Base-by-base conservation (phyloP, 805 yeast species). In the Ogataea methylovora region DNA sequence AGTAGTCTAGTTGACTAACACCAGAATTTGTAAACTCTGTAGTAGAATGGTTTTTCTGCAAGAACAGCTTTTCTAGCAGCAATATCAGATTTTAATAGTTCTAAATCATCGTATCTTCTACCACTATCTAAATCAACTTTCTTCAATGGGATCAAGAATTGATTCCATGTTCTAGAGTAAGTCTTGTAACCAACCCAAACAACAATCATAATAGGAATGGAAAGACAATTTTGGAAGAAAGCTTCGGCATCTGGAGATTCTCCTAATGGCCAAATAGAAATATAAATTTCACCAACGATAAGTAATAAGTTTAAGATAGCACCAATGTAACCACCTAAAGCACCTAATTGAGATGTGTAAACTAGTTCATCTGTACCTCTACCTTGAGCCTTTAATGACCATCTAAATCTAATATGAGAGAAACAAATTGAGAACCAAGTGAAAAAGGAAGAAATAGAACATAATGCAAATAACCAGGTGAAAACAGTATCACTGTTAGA, bases 351-450 rank as follows among this genome's bases (percentile, higher is more conserved):
- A 6, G 66, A 49, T 8, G 38, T 45, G 39, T 46, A 62, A 8
- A 54, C 48, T 30, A 61, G 49, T 45, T 62, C 67, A 25, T 43
- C 37, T 0, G 49, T 37, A 41, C 21, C 19, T 34, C 40, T 36
- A 19, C 36, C 36, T 29, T 33, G 38, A 11, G 36, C 51, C 23
- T 27, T 37, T 40, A 57, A 39, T 8, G 61, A 59, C 23, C 42
- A 39, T 51, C 61, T 71, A 54, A 73, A 76, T 45, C 83, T 64
- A 32, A 78, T 61, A 52, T 78, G 84, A 43, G 76, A 62, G 18
- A 74, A 40, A 51, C 77, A 71, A 35, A 78, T 74, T 38, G 73
- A 65, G 30, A 67, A 70, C 84, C 84, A 79, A 5, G 79, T 73
- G 52, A 76, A 74, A 35, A 79, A 54, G 1, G 80, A 65, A 9